Conservation (phyloP, 345 rosid species). For the Citropsis articulata region DNA sequence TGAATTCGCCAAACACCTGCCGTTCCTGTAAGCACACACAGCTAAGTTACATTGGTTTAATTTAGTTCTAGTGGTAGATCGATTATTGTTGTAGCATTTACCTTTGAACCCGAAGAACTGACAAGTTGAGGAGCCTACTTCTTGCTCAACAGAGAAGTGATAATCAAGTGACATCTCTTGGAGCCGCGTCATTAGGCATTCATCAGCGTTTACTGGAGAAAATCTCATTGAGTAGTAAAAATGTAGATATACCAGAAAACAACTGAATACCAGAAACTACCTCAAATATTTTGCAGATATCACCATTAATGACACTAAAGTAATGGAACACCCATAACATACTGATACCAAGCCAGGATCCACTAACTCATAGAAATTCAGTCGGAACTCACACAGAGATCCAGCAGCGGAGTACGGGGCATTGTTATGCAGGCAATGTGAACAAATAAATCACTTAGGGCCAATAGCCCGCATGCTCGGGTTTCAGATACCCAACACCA, state of each 20-base stretch:
- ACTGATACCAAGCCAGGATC: no score
- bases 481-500: no score
- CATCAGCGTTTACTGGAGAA: constrained; percentile 43
- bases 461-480: no score
- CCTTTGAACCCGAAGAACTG: constrained; percentile 59
- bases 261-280: neutral
- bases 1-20: constrained; percentile 55
- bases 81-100: constrained; percentile 8
- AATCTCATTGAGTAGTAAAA: neutral
- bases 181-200: constrained; percentile 51
- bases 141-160: constrained; percentile 52
- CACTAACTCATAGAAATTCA: no score
- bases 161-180: constrained; percentile 64
- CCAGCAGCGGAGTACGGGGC: no score
- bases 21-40: constrained; percentile 28
- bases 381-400: no score
- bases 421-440: no score
- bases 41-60: neutral
- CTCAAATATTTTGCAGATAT: neutral
- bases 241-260: neutral
- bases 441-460: no score
- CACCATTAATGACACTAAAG: neutral
- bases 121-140: constrained; percentile 54
- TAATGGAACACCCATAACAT: no score
- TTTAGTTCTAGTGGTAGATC: neutral